Base-by-base conservation (phyloP, 208 protist species). In the Phytomonas sp. region DNA sequence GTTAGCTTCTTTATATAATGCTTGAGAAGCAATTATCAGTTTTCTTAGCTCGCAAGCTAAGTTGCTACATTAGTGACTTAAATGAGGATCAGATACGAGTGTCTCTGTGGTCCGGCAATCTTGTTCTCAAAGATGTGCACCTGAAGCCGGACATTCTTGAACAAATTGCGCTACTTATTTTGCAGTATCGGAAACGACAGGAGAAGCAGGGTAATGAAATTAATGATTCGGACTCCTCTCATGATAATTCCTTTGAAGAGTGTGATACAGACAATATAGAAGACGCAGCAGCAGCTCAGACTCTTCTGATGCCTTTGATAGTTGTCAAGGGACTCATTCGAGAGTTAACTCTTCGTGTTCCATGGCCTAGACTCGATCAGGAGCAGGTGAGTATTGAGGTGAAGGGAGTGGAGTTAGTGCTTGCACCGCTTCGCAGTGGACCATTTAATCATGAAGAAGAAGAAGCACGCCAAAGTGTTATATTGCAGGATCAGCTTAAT, bases 101-200 rank as follows among this genome's bases (percentile, higher is more conserved):
- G 11, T 95, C 90, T 0, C 69, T 95, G 30, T 95, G 90, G 87
- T 90, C 82, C 0, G 90, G 90, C 31, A 78, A 92, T 32, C 52
- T 95, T 3, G 80, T 86, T 2, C 75, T 95, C 12, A 80, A 77
- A 4, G 79, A 95, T 63, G 70, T 95, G 11, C 70, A 87, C 26
- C 82, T 95, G 12, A 84, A 80, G 29, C 69, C 72, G 0, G 81
- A 93, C 60, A 75, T 91, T 12, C 70, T 92, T 2, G 82, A 91
- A 62, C 78, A 84, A 34, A 70, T 95, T 11, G 71, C 79, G 4
- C 66, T 80, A 14, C 45, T 82, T 16, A 45, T 79, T 49, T 49
- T 49, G 26, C 63, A 63, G 31, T 61, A 40, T 3, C 40, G 66
- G 19, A 62, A 66, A 31, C 32, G 63, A 26, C 14, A 59, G 2